Base-by-base conservation (phyloP, 805 yeast genomes). In the Metschnikowia chrysomelidarum region DNA sequence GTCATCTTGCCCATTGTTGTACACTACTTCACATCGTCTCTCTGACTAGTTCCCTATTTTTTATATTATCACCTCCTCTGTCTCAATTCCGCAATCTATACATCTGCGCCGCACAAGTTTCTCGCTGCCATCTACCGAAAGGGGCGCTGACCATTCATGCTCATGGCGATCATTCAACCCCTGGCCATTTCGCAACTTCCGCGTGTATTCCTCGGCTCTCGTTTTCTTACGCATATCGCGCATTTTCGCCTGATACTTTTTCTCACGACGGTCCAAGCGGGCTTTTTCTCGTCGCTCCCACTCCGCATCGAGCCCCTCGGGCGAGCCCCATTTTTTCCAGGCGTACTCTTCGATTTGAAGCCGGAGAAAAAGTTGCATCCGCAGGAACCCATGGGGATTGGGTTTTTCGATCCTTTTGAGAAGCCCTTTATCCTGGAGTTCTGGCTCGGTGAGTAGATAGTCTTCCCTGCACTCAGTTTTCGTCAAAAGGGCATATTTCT, bases 401-500 rank as follows among this genome's bases (percentile, higher is more conserved):
- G 96, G 87, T 49, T 89, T 86, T 44, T 88, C 95, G 41, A 91
- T 64, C 43, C 93, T 76, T 8, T 82, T 82, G 41, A 93, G 67
- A 16, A 89, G 60, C 2, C 58, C 67, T 5, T 60, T 61, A 56
- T 93, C 98, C 34, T 76, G 72, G 27, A 93, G 69, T 56, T 93
- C 98, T 0, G 97, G 93, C 31, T 93, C 98, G 0, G 99, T 93
- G 19, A 93, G 59, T 26, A 93, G 73, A 57, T 93, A 93, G 62
- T 93, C 99, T 49, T 85, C 91, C 25, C 80, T 76, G 58, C 96
- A 88, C 60, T 93, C 99, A 0, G 99, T 93, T 61, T 93, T 93
- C 6, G 99, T 93, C 33, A 93, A 62, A 14, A 93, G 60, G 0
- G 98, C 77, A 57, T 91, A 93, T 53, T 93, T 93, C 24, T 93